These are phyloP conservation scores for Pythium monospermum DNA, from an alignment of 352 stramenopile species.

Conservation along the genomic window DNA sequence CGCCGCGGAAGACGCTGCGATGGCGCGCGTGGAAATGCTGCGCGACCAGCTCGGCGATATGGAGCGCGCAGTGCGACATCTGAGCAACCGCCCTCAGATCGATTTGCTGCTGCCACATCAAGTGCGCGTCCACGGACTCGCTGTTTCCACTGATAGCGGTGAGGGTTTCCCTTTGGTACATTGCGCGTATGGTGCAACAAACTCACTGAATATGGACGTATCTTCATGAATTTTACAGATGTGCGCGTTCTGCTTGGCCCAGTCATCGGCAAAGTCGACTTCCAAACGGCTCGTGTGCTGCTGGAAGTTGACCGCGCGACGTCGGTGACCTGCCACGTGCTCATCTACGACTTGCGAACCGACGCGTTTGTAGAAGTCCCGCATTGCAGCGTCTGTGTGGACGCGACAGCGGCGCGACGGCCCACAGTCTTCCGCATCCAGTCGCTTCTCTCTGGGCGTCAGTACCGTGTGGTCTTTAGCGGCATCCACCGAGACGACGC, in stretches of 20 bases:
- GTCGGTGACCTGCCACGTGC: conserved; percentile 45
- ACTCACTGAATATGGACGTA: not conserved
- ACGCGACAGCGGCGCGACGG: conserved; percentile 18
- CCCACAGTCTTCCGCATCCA: conserved; percentile 40
- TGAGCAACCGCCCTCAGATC: conserved; percentile 18
- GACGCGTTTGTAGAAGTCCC: conserved; percentile 36
- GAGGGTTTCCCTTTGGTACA: conserved; percentile 15
- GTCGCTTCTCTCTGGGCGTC: conserved; percentile 40
- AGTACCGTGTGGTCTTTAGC: conserved; percentile 57
- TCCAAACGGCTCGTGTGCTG: conserved; percentile 43
- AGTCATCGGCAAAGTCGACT: conserved; percentile 62
- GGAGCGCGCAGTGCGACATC: conserved; percentile 28
- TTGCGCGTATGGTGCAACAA: conserved; percentile 16
- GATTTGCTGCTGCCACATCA: conserved; percentile 29
- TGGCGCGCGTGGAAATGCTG: conserved; percentile 22
- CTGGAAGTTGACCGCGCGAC: conserved; percentile 47
- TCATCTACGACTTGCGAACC: conserved; percentile 32
- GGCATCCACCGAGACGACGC: conserved; percentile 43
- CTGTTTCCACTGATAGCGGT: not conserved
- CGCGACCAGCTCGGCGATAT: conserved; percentile 49
- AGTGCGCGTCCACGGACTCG: conserved; percentile 19
- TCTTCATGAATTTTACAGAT: conserved; percentile 15
- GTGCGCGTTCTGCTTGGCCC: conserved; percentile 58
- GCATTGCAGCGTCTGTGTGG: conserved; percentile 23
- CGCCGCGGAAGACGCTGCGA: conserved; percentile 22